Conservation (phyloP, 768 basidiomycete species). For the Pleurotus giganteus region DNA sequence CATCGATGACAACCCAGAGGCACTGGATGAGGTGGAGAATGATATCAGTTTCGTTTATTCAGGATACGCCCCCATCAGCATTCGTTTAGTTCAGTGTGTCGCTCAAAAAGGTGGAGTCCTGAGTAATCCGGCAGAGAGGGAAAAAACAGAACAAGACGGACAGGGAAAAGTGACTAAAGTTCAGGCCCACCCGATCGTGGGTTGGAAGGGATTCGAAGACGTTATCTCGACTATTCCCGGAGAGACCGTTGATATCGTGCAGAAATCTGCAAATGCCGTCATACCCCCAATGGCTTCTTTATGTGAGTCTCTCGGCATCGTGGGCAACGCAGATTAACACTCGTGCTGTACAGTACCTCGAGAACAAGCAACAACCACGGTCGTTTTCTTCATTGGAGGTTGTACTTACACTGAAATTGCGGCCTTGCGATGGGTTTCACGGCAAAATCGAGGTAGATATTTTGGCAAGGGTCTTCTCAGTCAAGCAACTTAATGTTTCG, state of each 20-base stretch:
- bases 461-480: constrained; percentile 15
- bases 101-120: constrained; percentile 90
- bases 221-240: constrained; percentile 80
- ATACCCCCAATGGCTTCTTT: constrained; percentile 27
- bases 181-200: constrained; percentile 88
- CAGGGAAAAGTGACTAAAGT: constrained; percentile 43
- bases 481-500: constrained; percentile 9
- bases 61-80: constrained; percentile 91
- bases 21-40: constrained; percentile 79
- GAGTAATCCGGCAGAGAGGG: constrained; percentile 67
- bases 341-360: constrained; percentile 36
- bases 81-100: constrained; percentile 90
- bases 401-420: constrained; percentile 98
- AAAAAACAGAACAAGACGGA: constrained; percentile 29
- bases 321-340: not conserved
- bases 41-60: constrained; percentile 97
- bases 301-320: constrained; percentile 23
- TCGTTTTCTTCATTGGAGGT: constrained; percentile 96
- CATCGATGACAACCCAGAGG: constrained; percentile 82
- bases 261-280: constrained; percentile 33
- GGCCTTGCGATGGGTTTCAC: constrained; percentile 87
- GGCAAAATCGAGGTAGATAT: constrained; percentile 73
- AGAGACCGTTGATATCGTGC: constrained; percentile 76
- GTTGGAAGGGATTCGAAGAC: constrained; percentile 98
- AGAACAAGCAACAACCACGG: constrained; percentile 74